Evolutionary conservation across 2,329 filamentous ascomycete species (phyloP).

Genomic region (Hymenotorrendiella dingleyae): DNA sequence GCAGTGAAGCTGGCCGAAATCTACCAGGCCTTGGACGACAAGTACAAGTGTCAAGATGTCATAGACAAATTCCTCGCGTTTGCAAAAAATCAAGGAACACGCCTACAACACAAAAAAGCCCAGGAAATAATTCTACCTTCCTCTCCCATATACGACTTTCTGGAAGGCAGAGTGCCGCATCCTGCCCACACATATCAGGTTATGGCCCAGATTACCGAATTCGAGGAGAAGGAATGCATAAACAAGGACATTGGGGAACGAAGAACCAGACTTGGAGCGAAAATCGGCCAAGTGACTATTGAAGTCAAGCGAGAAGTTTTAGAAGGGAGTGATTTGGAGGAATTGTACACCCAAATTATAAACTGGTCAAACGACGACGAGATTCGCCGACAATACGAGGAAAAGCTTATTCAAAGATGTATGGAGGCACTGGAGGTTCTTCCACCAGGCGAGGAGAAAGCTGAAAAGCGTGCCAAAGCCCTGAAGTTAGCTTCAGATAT

Average conservation of each 20-base stretch:
- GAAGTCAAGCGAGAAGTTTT: conserved; percentile 87
- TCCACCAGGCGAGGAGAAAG: conserved; percentile 58
- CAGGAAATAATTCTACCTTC: conserved; percentile 72
- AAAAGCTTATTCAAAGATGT: conserved; percentile 77
- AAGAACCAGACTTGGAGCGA: conserved; percentile 79
- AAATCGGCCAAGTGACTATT: conserved; percentile 72
- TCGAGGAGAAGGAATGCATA: conserved; percentile 81
- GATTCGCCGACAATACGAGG: conserved; percentile 75
- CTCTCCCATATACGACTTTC: conserved; percentile 70
- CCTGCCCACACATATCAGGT: conserved; percentile 76
- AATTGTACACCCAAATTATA: conserved; percentile 75
- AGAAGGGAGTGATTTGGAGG: conserved; percentile 67
- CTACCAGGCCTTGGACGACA: conserved; percentile 59
- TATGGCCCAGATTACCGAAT: conserved; percentile 77
- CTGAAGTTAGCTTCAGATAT: conserved; percentile 78
- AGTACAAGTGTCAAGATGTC: conserved; percentile 58
- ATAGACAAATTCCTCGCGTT: conserved; percentile 77
- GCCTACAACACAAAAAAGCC: conserved; percentile 68
- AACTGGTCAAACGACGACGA: conserved; percentile 90
- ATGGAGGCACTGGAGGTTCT: conserved; percentile 71
- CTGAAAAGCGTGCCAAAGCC: conserved; percentile 64
- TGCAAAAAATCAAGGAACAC: conserved; percentile 66
- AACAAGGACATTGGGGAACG: conserved; percentile 87
- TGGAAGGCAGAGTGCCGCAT: conserved; percentile 78
- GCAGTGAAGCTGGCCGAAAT: conserved; percentile 70